Evolutionary conservation across 2,329 filamentous ascomycete genomes (phyloP), one percentile per base, ranked within the genome.

Genomic region (Colletotrichum abscissum): DNA sequence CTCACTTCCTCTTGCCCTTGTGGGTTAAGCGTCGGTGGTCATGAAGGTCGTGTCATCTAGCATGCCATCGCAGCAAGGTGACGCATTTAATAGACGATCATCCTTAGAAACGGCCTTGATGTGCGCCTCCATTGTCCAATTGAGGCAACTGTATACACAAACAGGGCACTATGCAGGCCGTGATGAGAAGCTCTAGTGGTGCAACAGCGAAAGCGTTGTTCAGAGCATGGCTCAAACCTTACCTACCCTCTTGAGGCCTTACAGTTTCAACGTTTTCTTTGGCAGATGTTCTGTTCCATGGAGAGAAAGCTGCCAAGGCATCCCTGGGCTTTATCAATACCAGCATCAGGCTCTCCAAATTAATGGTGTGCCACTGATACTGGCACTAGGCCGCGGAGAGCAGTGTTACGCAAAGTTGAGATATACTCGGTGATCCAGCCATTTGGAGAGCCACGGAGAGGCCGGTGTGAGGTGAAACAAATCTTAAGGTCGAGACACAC

Each of bases 31-130:
- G 42, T 49, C 16, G n/a, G 6, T 22, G 8, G 42, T 4, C 22
- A n/a, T n/a, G 42, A 19, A 42, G 33, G 24, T 11, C 19, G 22
- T 2, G n/a, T 26, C 42, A 49, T n/a, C 7, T 49, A 9, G n/a
- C 30, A 55, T 54, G 49, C 22, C 22, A 28, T 22, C 22, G 54
- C 49, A 38, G 67, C 26, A 55, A 22, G 12, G 60, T 73, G 71
- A 70, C 67, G 60, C 59, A 63, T 28, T 19, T 16, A 7, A 22
- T 22, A 7, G 60, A 28, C 60, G 70, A 70, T 70, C 70, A 22
- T 33, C 1, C 11, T 46, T 30, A 22, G 57, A 62, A 70, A 33
- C 28, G 56, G 67, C 5, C 49, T 38, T 42, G 60, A 70, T 73
- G 24, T 38, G 60, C 71, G 33, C 4, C 9, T 58, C 6, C 46